Base-by-base conservation (phyloP, 495 filamentous ascomycete species). In the Echria macrotheca region DNA sequence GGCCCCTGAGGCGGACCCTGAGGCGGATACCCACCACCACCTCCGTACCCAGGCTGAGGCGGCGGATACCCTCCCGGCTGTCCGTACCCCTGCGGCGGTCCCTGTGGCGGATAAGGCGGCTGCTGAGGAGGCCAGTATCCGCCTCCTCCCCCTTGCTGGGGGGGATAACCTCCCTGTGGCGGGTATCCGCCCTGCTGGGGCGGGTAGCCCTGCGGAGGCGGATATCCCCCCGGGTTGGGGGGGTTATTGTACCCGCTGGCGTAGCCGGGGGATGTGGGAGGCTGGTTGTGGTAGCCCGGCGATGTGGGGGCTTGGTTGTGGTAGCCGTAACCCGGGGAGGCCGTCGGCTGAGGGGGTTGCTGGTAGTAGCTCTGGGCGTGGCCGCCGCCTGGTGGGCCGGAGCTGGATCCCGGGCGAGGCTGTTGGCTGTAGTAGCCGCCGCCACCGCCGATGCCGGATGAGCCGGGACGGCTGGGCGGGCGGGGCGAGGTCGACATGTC, bases 401-500 rank as follows among this genome's bases (percentile, higher is more conserved):
- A 21, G n/a, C 18, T 12, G 17, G 17, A 41, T 9, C 12, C 21
- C 19, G 45, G 33, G 2, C 21, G 23, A n/a, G n/a, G n/a, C n/a
- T n/a, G n/a, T n/a, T n/a, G n/a, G 9, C 35, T 33, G 25, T 22
- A 15, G 4, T 18, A 22, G 21, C 42, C 19, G 0, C 28, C 2
- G 8, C 18, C 18, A 2, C 33, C 35, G 23, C 40, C 45, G 31
- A 35, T 40, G 1, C 48, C 53, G 0, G 37, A 23, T n/a, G 52
- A 26, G 3, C 24, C 10, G 12, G 39, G 7, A 4, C 49, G 18
- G 21, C 35, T 36, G 2, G 9, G 23, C n/a, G 38, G 38, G 29
- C 21, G 39, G 26, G 29, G 44, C 12, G 58, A 60, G 11, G 35
- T 44, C 5, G 51, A 47, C 0, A 39, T 32, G 14, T 60, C 57